Conservation (phyloP, 1,284 basidiomycete species). For the Cutaneotrichosporon sp. region DNA sequence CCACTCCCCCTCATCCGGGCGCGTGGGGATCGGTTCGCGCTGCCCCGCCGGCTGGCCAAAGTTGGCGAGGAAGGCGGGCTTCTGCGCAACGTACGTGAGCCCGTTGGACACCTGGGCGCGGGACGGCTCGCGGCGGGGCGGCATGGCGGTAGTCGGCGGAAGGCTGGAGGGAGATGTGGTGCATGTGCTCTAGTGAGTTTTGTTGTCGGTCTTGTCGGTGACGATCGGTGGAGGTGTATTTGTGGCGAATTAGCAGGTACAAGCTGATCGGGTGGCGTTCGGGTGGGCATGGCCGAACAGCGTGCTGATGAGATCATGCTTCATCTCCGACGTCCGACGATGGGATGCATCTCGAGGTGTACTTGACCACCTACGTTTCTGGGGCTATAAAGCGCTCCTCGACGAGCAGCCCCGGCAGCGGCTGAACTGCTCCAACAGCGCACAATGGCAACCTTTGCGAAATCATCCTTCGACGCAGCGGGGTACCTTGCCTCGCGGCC, state of each 20-base stretch:
- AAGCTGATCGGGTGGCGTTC: no score
- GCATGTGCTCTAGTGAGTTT: not conserved
- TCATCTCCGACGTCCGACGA: not conserved
- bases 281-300: no score
- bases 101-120: slow-evolving; percentile 31
- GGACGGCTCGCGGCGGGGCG: slow-evolving; percentile 15
- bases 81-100: slow-evolving; percentile 44
- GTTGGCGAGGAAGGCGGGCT: slow-evolving; percentile 45
- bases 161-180: not conserved
- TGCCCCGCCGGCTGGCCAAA: slow-evolving; percentile 31
- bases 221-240: not conserved
- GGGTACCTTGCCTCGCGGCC: slow-evolving; percentile 40
- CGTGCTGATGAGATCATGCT: no score
- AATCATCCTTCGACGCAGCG: slow-evolving; percentile 37
- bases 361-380: no score
- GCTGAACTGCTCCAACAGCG: no score
- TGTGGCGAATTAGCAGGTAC: no score
- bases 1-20: slow-evolving; percentile 46
- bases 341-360: no score
- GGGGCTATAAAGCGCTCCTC: no score
- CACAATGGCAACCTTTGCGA: slow-evolving; percentile 37
- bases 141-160: slow-evolving; percentile 4
- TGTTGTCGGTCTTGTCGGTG: slow-evolving; percentile 1
- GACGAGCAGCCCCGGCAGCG: no score
- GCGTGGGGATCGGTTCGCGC: slow-evolving; percentile 29